Evolutionary conservation across 768 basidiomycete genomes (phyloP).

Genomic region (Cystobasidiopsis lactophilus): DNA sequence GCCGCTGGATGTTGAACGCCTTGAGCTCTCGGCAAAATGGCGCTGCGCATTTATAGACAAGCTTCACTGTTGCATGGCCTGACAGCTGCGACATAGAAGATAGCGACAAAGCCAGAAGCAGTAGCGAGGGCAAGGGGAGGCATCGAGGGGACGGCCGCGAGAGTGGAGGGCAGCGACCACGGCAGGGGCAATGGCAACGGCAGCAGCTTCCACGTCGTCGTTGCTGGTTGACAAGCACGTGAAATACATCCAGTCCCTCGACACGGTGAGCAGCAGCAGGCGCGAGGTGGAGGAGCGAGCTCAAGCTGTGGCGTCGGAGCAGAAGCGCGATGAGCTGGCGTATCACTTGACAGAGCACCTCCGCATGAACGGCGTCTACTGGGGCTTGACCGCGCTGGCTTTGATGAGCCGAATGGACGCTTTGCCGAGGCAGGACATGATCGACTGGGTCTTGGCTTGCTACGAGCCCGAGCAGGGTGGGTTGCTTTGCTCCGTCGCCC

Average conservation of each 20-base stretch:
- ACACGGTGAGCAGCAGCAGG: conserved; percentile 32
- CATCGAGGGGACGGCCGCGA: too few relatives aligned
- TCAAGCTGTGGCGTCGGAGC: background rate
- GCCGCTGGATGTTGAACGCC: too few relatives aligned
- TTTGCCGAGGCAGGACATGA: conserved; percentile 57
- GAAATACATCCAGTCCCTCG: conserved; percentile 51
- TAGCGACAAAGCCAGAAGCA: too few relatives aligned
- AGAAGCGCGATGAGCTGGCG: conserved; percentile 28
- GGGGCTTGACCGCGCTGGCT: conserved; percentile 74
- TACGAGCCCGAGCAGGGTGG: conserved; percentile 77
- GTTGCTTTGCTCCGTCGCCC: too few relatives aligned
- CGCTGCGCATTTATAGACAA: too few relatives aligned
- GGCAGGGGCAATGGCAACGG: too few relatives aligned
- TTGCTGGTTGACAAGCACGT: conserved; percentile 42
- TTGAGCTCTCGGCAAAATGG: too few relatives aligned
- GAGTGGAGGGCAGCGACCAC: too few relatives aligned
- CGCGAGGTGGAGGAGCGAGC: too few relatives aligned
- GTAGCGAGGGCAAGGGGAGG: too few relatives aligned
- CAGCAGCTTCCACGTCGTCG: background rate
- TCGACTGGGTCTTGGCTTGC: conserved; percentile 76
- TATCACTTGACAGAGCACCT: conserved; percentile 85
- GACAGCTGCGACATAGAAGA: too few relatives aligned
- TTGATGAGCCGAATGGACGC: conserved; percentile 60
- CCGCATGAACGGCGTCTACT: conserved; percentile 86
- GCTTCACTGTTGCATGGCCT: too few relatives aligned